A percentile compares a stretch with the other conserved stretches of the same genome.
These are phyloP conservation scores for Kwoniella europaea DNA, from an alignment of 768 basidiomycete genomes.

Conservation along the genomic window DNA sequence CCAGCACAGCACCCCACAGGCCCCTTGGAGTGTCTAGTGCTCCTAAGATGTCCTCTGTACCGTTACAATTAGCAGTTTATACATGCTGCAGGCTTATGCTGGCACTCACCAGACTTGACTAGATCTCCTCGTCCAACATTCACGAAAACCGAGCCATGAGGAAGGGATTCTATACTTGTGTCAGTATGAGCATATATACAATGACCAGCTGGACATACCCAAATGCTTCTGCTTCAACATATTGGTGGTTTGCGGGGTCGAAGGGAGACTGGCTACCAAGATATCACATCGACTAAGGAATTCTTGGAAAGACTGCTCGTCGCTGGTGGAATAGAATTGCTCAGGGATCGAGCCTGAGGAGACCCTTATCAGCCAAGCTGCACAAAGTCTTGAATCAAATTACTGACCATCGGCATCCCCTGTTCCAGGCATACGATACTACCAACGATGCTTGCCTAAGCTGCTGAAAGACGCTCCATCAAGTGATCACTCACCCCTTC, in stretches of 20 bases:
- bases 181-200: background rate
- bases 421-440: slow-evolving; percentile 51
- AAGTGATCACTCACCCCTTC: slow-evolving; percentile 40
- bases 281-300: slow-evolving; percentile 47
- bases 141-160: slow-evolving; percentile 51
- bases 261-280: slow-evolving; percentile 50
- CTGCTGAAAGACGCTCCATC: too few species aligned
- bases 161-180: slow-evolving; percentile 34
- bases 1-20: slow-evolving; percentile 47
- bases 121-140: slow-evolving; percentile 58
- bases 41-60: slow-evolving; percentile 34
- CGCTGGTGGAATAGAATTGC: slow-evolving; percentile 39
- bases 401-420: slow-evolving; percentile 47
- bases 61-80: background rate
- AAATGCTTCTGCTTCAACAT: slow-evolving; percentile 41
- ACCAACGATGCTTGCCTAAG: background rate
- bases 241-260: slow-evolving; percentile 42
- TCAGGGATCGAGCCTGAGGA: slow-evolving; percentile 41
- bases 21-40: slow-evolving; percentile 36
- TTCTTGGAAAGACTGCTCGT: slow-evolving; percentile 34
- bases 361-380: background rate
- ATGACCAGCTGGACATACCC: slow-evolving; percentile 31
- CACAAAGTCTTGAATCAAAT: background rate
- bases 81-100: background rate
- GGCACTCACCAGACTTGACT: slow-evolving; percentile 49